Evolutionary conservation across 1,284 basidiomycete species (phyloP), one percentile per base, ranked within the genome.

Genomic region (Irpex sp.): DNA sequence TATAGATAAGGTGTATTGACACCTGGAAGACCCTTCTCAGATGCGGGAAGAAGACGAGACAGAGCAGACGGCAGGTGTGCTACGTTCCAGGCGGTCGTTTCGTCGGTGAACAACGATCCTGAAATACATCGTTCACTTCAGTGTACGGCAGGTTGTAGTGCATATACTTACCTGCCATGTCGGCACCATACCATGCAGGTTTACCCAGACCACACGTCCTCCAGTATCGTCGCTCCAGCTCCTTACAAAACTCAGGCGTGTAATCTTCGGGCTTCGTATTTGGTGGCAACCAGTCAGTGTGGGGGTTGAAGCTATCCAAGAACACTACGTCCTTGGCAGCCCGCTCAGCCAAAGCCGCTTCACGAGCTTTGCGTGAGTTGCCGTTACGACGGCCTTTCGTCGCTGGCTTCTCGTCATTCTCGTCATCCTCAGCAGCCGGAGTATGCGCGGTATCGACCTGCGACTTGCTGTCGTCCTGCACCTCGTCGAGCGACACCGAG

Each of bases 1-100:
- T 99, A 99, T 4, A 99, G 84, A 73, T 99, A 99, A 0, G 96
- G 96, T 1, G 94, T 91, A 71, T 98, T 99, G 57, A 99, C 96
- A 33, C 96, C 96, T 0, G 96, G 96, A 28, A 99, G 79, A 60
- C 85, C 86, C 57, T 92, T 82, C 21, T 82, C 79, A 12, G 83
- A 81, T 5, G 80, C 66, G 0, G 88, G 88, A 1, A 92, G 74
- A n/a, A 97, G 80, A 14, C 94, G 87, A 14, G 89, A 89, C 37
- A 99, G 83, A 2, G 95, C 80, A 54, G 95, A 98, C 36, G 92
- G 90, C 12, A 99, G 84, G 71, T 87, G 82, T 1, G 91, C 94
- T 18, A 99, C 96, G 71, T 99, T 98, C 97, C 97, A 99, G 1
- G 84, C 73, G 33, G 80, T 88, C 1, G 93, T 92, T 42, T 86